These are phyloP conservation scores for Trichoderma polysporum DNA, from an alignment of 2,329 filamentous ascomycete species.

Conservation along the genomic window DNA sequence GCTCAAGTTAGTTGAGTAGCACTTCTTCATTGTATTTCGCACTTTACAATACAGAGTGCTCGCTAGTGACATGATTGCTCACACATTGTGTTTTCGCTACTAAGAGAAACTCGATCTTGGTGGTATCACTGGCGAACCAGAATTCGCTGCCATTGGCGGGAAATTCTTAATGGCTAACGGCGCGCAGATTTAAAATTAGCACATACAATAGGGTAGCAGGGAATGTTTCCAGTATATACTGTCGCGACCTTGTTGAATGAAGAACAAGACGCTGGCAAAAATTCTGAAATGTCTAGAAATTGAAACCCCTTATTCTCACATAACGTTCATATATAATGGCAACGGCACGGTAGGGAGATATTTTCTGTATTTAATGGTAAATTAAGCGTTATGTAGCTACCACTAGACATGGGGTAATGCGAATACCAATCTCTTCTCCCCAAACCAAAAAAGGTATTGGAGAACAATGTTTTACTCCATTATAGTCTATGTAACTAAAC, in stretches of 20 bases:
- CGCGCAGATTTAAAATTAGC: conserved; percentile 2
- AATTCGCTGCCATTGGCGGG: no score
- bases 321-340: not conserved
- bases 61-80: no score
- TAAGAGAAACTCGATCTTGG: no score
- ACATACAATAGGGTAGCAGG: not conserved
- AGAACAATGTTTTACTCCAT: no score
- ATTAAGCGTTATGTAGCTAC: not conserved
- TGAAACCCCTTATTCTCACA: not conserved
- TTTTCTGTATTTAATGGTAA: not conserved
- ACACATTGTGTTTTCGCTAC: no score
- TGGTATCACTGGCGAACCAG: no score
- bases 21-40: no score
- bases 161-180: no score
- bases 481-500: not conserved
- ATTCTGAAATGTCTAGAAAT: not conserved
- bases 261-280: not conserved
- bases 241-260: not conserved
- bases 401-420: not conserved
- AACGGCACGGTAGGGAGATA: no score
- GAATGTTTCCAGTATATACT: not conserved
- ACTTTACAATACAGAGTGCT: no score
- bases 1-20: no score
- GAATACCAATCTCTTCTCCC: not conserved
- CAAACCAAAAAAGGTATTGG: not conserved